These are phyloP conservation scores for Aegilops umbellulata DNA, from an alignment of 176 grass and related monocot genomes.

Conservation along the genomic window DNA sequence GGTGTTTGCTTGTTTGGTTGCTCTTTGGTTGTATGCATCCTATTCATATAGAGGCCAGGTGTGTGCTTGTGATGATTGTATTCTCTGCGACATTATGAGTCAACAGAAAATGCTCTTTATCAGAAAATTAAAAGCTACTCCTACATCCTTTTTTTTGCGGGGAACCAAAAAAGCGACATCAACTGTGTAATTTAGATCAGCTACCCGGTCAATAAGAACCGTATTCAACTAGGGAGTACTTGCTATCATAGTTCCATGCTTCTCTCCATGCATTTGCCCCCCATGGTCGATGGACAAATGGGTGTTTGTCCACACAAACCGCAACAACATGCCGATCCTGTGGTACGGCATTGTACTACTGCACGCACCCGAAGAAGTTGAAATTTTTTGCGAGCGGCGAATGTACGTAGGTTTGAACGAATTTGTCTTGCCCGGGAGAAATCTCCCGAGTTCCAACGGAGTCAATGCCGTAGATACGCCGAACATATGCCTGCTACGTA, in stretches of 20 bases:
- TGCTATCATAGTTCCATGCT: not conserved
- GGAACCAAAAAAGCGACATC: no score
- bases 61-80: no score
- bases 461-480: slow-evolving; percentile 40
- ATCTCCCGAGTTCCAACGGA: slow-evolving; percentile 38
- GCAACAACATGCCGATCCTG: not conserved
- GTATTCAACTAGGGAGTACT: no score
- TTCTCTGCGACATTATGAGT: no score
- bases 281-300: not conserved
- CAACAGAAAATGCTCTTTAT: no score
- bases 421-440: slow-evolving; percentile 30
- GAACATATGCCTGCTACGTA: slow-evolving; percentile 18
- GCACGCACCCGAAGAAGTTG: not conserved
- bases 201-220: no score
- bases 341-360: slow-evolving; percentile 1
- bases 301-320: not conserved
- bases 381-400: not conserved
- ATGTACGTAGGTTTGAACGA: slow-evolving; percentile 23
- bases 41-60: no score
- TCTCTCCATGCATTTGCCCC: not conserved
- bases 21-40: no score
- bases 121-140: no score
- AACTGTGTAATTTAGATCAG: no score
- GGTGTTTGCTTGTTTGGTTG: no score
- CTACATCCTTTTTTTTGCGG: no score